Conservation (phyloP, 176 grass and related monocot genomes). For the Metroxylon sagu region DNA sequence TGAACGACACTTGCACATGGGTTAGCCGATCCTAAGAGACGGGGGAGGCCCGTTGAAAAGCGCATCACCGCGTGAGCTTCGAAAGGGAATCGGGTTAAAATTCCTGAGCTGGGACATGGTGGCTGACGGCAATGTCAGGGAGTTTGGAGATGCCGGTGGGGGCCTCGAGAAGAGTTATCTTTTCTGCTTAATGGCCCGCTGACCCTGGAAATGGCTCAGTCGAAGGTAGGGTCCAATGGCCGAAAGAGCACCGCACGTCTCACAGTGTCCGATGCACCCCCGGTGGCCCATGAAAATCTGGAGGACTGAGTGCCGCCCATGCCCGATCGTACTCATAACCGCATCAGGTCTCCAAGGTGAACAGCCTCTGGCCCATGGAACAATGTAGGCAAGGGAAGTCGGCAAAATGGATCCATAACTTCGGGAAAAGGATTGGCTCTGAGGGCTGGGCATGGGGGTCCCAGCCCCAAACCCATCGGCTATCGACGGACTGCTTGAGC, state of each 20-base stretch:
- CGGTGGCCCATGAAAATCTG: constrained; percentile 51
- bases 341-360: constrained; percentile 53
- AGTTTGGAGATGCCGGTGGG: constrained; percentile 35
- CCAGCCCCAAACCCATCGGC: not conserved
- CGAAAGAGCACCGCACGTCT: constrained; percentile 59
- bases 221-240: constrained; percentile 45
- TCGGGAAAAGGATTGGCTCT: constrained; percentile 23
- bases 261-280: constrained; percentile 51
- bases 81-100: constrained; percentile 59
- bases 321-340: constrained; percentile 44
- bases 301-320: constrained; percentile 36
- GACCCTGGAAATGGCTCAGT: constrained; percentile 41
- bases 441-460: constrained; percentile 18
- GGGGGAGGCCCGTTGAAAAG: constrained; percentile 21
- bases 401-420: constrained; percentile 27
- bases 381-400: constrained; percentile 38
- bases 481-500: no score
- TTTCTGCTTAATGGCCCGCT: constrained; percentile 37
- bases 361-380: constrained; percentile 43
- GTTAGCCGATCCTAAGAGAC: constrained; percentile 28
- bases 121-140: constrained; percentile 35
- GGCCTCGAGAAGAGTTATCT: constrained; percentile 48
- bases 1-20: constrained; percentile 35
- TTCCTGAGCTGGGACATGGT: constrained; percentile 31
- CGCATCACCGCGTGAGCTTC: constrained; percentile 19